Evolutionary conservation across 2,329 filamentous ascomycete species (phyloP), one percentile per base, ranked within the genome.

Genomic region (Bipolaris zeicola): DNA sequence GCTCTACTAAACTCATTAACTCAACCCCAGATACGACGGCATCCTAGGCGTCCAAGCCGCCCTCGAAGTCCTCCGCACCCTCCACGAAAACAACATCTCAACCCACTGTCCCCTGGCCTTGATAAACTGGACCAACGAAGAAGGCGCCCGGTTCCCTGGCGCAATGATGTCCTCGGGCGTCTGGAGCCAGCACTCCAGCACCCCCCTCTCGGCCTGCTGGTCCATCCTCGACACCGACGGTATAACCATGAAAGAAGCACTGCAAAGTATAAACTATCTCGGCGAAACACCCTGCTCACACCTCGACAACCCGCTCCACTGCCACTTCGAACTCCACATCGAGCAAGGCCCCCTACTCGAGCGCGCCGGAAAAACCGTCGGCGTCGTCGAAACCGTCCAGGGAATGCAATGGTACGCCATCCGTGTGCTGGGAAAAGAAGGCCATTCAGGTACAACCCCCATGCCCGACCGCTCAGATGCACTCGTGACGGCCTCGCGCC

Each of bases 271-370:
- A 20, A 69, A 68, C 1, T 77, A 77, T 49, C 59, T 73, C 0
- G 73, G 75, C 2, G 38, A 54, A 5, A 74, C 81, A 0, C 79
- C 81, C 1, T 84, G 84, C 39, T 85, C 81, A 46, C 81, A 87
- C 70, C 78, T 81, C 55, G 78, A 80, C 20, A 85, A 83, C 14
- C 87, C 87, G 0, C 83, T 91, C 68, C 87, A 85, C 1, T 89
- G 88, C 0, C 89, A 93, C 71, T 92, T 93, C 66, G 90, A 93
- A 72, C 81, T 94, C 11, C 90, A 94, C 68, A 93, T 93, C 42
- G 91, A 95, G 71, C 91, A 96, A 72, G 89, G 90, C 0, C 89
- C 89, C 0, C 84, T 90, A 24, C 80, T 95, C 0, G 86, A 92
- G 67, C 79, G 79, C 2, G 81, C 82, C 43, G 72, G 78, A 3